Percentiles rank a stretch among this genome's conserved stretches.
Evolutionary conservation across 179 eudicot species (phyloP).

Genomic region (Gypsophila paniculata): DNA sequence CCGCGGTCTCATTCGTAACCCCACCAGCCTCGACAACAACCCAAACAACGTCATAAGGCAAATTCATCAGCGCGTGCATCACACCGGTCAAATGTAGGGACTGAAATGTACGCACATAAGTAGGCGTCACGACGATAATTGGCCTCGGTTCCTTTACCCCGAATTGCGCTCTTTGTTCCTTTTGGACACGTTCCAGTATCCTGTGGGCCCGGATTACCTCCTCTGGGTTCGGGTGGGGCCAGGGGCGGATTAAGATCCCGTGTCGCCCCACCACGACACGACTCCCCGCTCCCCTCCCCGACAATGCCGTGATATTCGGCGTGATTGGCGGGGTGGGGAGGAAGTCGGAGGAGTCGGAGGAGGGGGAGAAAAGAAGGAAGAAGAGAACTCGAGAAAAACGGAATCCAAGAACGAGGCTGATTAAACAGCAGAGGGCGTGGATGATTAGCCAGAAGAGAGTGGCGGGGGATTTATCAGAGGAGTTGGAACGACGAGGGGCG

Average conservation of each 20-base stretch:
- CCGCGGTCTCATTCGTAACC: constrained; percentile 61
- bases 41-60: constrained; percentile 67
- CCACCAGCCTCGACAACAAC: constrained; percentile 95
- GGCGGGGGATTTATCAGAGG: constrained; percentile 51
- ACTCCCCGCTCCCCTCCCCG: no score
- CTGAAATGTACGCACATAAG: constrained; percentile 88
- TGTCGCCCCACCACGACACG: constrained; percentile 83
- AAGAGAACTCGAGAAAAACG: constrained; percentile 77
- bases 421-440: constrained; percentile 69
- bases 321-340: no score
- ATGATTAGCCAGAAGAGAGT: constrained; percentile 56
- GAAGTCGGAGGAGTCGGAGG: not conserved
- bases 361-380: constrained; percentile 50
- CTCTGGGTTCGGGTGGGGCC: constrained; percentile 89
- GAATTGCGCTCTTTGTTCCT: constrained; percentile 75
- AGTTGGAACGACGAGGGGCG: constrained; percentile 38
- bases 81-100: constrained; percentile 78
- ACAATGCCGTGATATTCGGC: no score
- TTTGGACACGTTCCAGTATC: constrained; percentile 81
- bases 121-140: constrained; percentile 72
- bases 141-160: constrained; percentile 70
- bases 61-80: constrained; percentile 90
- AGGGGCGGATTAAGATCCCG: constrained; percentile 80
- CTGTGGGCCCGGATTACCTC: constrained; percentile 84
- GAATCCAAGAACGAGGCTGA: constrained; percentile 74